These are phyloP conservation scores for Exophiala oligosperma DNA, from an alignment of 2,329 filamentous ascomycete genomes.

Conservation along the genomic window DNA sequence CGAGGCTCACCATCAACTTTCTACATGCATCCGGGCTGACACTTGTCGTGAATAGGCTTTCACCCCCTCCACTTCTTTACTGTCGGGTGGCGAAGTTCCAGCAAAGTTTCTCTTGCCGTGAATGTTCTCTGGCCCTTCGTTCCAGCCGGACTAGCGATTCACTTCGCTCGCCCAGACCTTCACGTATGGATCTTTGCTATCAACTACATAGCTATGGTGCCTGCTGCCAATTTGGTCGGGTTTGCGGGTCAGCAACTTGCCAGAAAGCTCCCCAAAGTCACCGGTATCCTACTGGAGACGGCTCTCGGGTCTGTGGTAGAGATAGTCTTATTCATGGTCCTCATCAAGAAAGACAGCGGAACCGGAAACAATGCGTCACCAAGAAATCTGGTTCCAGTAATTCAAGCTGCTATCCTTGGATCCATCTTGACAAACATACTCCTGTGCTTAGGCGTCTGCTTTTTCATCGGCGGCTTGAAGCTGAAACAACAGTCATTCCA, in stretches of 20 bases:
- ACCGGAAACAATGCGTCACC: constrained; percentile 22
- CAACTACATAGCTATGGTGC: constrained; percentile 76
- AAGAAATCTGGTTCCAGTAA: constrained; percentile 61
- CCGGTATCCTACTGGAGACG: constrained; percentile 52
- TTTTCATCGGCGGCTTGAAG: constrained; percentile 71
- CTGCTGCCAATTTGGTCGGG: constrained; percentile 72
- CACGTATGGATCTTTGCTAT: constrained; percentile 67
- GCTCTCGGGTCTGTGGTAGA: constrained; percentile 74
- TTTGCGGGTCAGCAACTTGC: constrained; percentile 73
- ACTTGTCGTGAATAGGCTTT: no score
- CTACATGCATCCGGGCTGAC: no score
- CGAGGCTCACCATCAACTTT: no score
- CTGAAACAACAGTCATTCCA: constrained; percentile 71
- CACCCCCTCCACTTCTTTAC: no score
- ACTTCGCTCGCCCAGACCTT: constrained; percentile 56
- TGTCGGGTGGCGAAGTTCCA: no score
- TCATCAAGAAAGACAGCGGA: constrained; percentile 56
- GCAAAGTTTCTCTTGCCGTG: constrained; percentile 38
- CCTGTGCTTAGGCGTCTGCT: constrained; percentile 76
- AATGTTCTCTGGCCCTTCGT: constrained; percentile 76
- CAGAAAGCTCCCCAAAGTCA: constrained; percentile 72
- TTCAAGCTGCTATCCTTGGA: constrained; percentile 79
- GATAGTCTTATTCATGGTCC: constrained; percentile 77
- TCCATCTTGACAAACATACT: constrained; percentile 81
- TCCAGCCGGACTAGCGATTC: constrained; percentile 67